These are phyloP conservation scores for Lichtheimia corymbifera DNA, from an alignment of 371 early-diverging fungal genomes.

Conservation along the genomic window DNA sequence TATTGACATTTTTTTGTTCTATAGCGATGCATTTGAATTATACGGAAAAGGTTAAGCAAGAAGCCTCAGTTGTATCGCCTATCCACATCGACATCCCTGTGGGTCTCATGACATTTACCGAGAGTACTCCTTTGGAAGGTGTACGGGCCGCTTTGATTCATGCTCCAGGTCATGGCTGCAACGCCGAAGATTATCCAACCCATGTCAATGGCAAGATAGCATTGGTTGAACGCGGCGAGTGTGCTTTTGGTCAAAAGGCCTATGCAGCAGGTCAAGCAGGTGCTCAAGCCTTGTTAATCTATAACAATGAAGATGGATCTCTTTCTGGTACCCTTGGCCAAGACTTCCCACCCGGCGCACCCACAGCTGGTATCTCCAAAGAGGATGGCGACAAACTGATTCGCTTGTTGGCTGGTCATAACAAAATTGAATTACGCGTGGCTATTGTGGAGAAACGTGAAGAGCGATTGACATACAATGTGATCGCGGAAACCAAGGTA, in stretches of 20 bases:
- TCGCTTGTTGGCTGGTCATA: slow-evolving; percentile 1
- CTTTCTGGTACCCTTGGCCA: slow-evolving; percentile 16
- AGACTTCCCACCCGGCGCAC: slow-evolving; percentile 15
- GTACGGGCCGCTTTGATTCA: slow-evolving; percentile 5
- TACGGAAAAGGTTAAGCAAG: slow-evolving; percentile 15
- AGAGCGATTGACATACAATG: slow-evolving; percentile 16
- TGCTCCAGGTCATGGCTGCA: slow-evolving; percentile 11
- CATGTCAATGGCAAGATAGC: slow-evolving; percentile 39
- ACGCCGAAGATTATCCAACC: slow-evolving; percentile 14
- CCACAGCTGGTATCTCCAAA: slow-evolving; percentile 17
- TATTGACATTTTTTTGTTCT: background rate
- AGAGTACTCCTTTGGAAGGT: slow-evolving; percentile 16
- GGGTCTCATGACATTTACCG: slow-evolving; percentile 15
- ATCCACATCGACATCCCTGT: slow-evolving; percentile 3
- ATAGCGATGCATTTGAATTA: slow-evolving; percentile 18
- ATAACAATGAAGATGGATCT: slow-evolving; percentile 30
- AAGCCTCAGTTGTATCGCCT: slow-evolving; percentile 6
- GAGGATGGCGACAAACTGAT: slow-evolving; percentile 15
- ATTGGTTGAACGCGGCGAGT: slow-evolving; percentile 54
- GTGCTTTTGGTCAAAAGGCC: slow-evolving; percentile 56
- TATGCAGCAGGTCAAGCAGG: slow-evolving; percentile 40
- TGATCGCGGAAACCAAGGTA: slow-evolving; percentile 21
- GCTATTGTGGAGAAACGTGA: slow-evolving; percentile 20
- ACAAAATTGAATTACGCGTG: slow-evolving; percentile 4
- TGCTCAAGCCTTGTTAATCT: slow-evolving; percentile 50